phyloP scores from a whole-genome alignment of 768 basidiomycete species.

The Hemileccinum impolitum region DNA sequence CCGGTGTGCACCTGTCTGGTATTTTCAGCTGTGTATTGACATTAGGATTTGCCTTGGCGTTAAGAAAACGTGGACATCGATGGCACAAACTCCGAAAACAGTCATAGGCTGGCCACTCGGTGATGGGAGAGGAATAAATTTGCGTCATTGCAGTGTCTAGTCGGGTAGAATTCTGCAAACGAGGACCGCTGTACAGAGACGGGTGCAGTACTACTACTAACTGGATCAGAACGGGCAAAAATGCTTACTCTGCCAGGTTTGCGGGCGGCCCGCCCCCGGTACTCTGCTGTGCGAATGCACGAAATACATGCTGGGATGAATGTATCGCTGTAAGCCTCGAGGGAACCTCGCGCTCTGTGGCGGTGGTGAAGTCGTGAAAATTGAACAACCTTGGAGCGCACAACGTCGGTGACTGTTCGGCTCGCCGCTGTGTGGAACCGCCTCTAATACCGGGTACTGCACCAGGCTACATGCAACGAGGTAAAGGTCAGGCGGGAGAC shows the following conservation, averaged over 20 bases:
- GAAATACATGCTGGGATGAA: not conserved
- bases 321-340: conserved; percentile 21
- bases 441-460: conserved; percentile 8
- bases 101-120: conserved; percentile 11
- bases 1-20: conserved; percentile 11
- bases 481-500: conserved; percentile 18
- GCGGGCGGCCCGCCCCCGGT: not conserved
- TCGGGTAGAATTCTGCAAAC: conserved; percentile 7
- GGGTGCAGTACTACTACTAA: not conserved
- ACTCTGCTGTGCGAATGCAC: not conserved
- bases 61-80: conserved; percentile 27
- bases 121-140: conserved; percentile 11
- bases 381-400: too few relatives aligned
- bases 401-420: conserved; percentile 6
- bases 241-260: conserved; percentile 4
- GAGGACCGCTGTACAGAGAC: not conserved
- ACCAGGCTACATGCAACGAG: conserved; percentile 16
- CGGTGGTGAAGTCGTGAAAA: conserved; percentile 12
- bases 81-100: conserved; percentile 6
- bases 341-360: conserved; percentile 23
- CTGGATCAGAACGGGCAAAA: not conserved
- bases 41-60: conserved; percentile 16
- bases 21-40: conserved; percentile 15
- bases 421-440: conserved; percentile 9
- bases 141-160: conserved; percentile 22